Percentiles rank a stretch among this genome's conserved stretches.
These are phyloP conservation scores for Carallia pectinifolia DNA, from an alignment of 345 rosid species.

Conservation along the genomic window DNA sequence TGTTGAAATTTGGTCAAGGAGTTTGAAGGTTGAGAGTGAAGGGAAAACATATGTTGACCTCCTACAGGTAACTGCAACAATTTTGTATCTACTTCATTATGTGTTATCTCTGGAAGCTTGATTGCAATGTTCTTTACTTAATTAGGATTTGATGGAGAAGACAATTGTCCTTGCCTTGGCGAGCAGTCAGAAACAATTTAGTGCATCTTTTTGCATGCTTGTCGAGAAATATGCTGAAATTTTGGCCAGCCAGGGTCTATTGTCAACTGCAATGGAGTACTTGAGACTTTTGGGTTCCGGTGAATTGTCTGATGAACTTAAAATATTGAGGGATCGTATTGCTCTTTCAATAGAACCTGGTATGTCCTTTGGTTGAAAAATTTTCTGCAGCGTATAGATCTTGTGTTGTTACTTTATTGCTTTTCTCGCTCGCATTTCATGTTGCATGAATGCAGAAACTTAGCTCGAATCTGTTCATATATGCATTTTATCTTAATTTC, in stretches of 20 bases:
- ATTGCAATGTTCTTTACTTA: conserved; percentile 12
- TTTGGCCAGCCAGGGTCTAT: conserved; percentile 93
- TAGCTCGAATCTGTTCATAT: too few species aligned
- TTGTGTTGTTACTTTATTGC: background rate
- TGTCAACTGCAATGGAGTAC: conserved; percentile 83
- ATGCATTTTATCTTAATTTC: too few species aligned
- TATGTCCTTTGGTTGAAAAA: conserved; percentile 21
- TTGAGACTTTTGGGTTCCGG: conserved; percentile 87
- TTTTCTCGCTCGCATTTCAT: background rate
- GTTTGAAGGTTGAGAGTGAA: conserved; percentile 58
- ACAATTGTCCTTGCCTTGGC: conserved; percentile 96
- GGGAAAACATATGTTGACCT: conserved; percentile 84
- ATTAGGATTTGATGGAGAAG: conserved; percentile 98
- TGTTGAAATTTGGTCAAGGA: conserved; percentile 97
- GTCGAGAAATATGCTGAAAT: conserved; percentile 98
- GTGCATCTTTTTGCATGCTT: conserved; percentile 90
- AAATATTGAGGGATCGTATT: conserved; percentile 79
- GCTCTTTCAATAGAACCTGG: conserved; percentile 75
- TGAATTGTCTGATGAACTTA: conserved; percentile 83
- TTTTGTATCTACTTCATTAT: conserved; percentile 12
- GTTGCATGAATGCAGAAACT: background rate
- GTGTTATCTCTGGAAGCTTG: conserved; percentile 16
- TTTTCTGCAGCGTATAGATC: background rate
- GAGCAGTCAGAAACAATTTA: conserved; percentile 83
- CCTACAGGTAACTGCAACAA: conserved; percentile 66